Conservation (phyloP, 1,284 basidiomycete genomes). For the Neolentinus lepideus region DNA sequence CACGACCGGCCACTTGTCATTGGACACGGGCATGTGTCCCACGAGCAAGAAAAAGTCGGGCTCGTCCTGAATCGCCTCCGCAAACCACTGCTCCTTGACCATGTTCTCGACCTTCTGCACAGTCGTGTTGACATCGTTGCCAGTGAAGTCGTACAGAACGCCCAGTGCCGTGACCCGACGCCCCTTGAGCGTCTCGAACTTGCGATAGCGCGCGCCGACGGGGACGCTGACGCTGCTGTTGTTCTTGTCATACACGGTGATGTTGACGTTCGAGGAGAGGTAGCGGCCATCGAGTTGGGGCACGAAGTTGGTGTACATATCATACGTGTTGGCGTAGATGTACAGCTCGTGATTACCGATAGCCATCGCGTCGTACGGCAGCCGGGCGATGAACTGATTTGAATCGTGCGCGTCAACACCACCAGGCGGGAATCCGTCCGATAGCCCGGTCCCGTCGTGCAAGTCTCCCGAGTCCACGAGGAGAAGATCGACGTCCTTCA, state of each 20-base stretch:
- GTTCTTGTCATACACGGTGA: conserved; percentile 55
- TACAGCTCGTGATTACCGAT: conserved; percentile 89
- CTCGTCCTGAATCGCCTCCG: conserved; percentile 69
- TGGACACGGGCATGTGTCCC: conserved; percentile 67
- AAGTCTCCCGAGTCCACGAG: conserved; percentile 73
- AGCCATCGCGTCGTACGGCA: conserved; percentile 79
- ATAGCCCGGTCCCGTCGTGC: conserved; percentile 75
- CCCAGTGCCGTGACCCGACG: conserved; percentile 74
- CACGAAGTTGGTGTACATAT: conserved; percentile 73
- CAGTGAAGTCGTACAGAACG: conserved; percentile 71
- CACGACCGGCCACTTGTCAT: conserved; percentile 64
- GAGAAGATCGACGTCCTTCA: conserved; percentile 63
- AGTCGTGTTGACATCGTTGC: conserved; percentile 59
- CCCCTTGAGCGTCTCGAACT: conserved; percentile 75
- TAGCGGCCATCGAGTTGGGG: conserved; percentile 71
- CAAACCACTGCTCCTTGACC: conserved; percentile 75
- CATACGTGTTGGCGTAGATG: conserved; percentile 66
- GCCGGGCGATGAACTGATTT: conserved; percentile 64
- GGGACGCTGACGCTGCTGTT: conserved; percentile 47
- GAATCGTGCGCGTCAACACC: conserved; percentile 68
- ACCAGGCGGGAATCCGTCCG: conserved; percentile 68
- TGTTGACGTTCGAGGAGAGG: conserved; percentile 80
- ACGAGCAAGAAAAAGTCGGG: conserved; percentile 77
- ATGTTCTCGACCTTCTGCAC: conserved; percentile 69
- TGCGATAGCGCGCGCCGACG: conserved; percentile 61